phyloP scores from a whole-genome alignment of 2,329 filamentous ascomycete species.

The Sphaerostilbella broomeana region DNA sequence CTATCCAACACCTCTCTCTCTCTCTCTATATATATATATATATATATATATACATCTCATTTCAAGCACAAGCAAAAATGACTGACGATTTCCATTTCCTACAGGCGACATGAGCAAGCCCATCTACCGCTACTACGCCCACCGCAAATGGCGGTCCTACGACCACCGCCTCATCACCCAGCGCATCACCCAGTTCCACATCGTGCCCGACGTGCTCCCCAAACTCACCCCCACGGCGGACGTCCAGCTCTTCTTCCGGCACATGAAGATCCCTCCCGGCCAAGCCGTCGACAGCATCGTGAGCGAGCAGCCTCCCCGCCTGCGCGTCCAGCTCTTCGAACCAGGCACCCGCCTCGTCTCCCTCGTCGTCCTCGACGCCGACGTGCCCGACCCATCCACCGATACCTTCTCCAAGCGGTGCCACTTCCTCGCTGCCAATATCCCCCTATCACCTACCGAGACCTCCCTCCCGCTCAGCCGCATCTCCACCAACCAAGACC shows the following conservation, averaged over 20 bases:
- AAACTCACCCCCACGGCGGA: constrained; percentile 71
- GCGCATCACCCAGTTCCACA: constrained; percentile 77
- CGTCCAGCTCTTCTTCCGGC: constrained; percentile 73
- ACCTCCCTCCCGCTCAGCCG: constrained; percentile 59
- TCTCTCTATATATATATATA: not conserved
- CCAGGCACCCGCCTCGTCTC: constrained; percentile 74
- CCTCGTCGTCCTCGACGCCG: constrained; percentile 79
- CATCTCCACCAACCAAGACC: constrained; percentile 47
- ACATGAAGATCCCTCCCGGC: constrained; percentile 64
- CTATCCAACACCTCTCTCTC: too few relatives aligned
- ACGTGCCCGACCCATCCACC: constrained; percentile 72
- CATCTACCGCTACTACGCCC: constrained; percentile 85
- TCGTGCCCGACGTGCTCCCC: constrained; percentile 83
- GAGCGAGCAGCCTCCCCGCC: constrained; percentile 65
- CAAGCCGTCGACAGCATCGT: constrained; percentile 68
- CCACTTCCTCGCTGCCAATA: constrained; percentile 74
- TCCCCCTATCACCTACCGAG: constrained; percentile 45
- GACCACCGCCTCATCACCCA: constrained; percentile 74
- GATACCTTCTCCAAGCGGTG: constrained; percentile 76
- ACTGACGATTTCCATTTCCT: too few relatives aligned
- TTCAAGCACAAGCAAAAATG: too few relatives aligned
- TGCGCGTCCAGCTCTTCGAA: constrained; percentile 82
- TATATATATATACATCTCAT: not conserved
- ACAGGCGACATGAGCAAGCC: constrained; percentile 91
- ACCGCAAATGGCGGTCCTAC: constrained; percentile 81